Conservation (phyloP, 345 rosid genomes). For the Erucastrum elatum region DNA sequence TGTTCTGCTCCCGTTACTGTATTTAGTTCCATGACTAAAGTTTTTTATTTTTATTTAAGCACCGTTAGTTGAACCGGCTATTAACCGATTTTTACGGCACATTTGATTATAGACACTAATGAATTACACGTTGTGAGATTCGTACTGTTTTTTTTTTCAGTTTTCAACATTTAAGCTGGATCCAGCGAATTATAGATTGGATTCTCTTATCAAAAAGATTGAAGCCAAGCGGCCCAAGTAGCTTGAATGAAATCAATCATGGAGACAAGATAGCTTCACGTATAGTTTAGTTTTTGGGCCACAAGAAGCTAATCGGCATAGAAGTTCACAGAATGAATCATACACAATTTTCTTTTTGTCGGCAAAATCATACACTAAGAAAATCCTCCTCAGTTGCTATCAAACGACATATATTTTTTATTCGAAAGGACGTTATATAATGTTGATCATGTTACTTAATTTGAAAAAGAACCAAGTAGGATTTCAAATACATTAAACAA, state of each 20-base stretch:
- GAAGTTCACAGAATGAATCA: neutral
- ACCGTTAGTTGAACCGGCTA: neutral
- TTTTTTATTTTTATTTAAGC: neutral
- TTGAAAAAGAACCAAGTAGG: constrained; percentile 6
- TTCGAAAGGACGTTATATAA: constrained; percentile 8
- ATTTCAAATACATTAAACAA: neutral
- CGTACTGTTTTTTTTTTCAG: neutral
- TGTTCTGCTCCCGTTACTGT: neutral
- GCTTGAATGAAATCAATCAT: neutral
- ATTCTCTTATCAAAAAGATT: neutral
- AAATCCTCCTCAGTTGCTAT: neutral
- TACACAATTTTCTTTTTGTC: no score
- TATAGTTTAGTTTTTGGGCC: constrained; percentile 10
- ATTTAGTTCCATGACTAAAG: constrained; percentile 2
- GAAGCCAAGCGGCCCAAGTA: neutral
- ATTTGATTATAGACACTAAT: neutral
- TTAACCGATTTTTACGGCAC: neutral
- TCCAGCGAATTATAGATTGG: neutral
- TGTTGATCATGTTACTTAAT: neutral
- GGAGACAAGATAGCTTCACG: neutral
- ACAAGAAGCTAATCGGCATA: neutral
- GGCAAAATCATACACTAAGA: neutral
- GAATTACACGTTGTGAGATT: neutral
- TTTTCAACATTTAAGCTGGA: constrained; percentile 2
- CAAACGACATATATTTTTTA: neutral